Base-by-base conservation (phyloP, 2,329 filamentous ascomycete species). In the Metarhizium sp. region DNA sequence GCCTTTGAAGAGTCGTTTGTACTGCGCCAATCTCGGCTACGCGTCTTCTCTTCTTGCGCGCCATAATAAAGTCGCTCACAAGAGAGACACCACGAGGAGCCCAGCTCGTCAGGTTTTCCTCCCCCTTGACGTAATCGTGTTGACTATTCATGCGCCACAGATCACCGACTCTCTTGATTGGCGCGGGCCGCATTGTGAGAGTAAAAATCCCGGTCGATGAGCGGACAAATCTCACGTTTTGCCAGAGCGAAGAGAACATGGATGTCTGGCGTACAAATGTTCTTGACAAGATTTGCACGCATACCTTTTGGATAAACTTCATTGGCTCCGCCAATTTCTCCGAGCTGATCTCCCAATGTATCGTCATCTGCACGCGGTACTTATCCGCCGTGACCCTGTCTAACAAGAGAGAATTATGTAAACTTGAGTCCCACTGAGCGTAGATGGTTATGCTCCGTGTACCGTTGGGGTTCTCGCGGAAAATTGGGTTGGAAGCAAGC, bases 391-490 rank as follows among this genome's bases (percentile, higher is more conserved):
- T 97, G 1, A 90, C 87, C 30, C 92, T 85, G 70, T 99, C 92
- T n/a, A 99, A 82, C 14, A 97, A 78, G n/a, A 95, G 76, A 6
- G 94, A 96, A 59, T 85, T 86, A 70, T 99, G 94, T 61, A 94
- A 78, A 64, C 91, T 95, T 0, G 92, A 96, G 67, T 99, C 94
- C 94, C 94, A 99, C 66, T 97, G 92, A 0, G 88, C 91, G n/a
- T 87, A 80, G 47, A 97, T 78, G 1, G 87, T 92, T 42, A 96
- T 85, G 67, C 87, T 91, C 40, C 86, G 87, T 0, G 92, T 96
- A 42, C 94, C 94, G 67, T 97, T 95, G 29, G 89, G 84, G 66
- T 96, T 95, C 56, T 88, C 85, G 59, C 87, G 88, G 60, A 96
- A 86, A 55, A 85, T 79, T 0, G 94, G 92, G 50, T 87, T 84